Base-by-base conservation (phyloP, 2,329 filamentous ascomycete genomes). In the Bipolaris oryzae region DNA sequence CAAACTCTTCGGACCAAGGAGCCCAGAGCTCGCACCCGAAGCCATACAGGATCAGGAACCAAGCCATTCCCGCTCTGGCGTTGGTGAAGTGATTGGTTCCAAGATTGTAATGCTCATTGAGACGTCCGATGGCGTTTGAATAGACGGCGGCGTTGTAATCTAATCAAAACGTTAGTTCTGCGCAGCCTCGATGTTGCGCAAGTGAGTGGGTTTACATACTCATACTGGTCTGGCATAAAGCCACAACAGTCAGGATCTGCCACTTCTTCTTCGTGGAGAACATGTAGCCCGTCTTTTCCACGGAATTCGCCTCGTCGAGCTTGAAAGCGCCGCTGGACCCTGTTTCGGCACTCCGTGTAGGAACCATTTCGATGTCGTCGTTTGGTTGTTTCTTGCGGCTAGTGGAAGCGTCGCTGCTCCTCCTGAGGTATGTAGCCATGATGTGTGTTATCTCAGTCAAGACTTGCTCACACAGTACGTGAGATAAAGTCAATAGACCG, bases 11-110 rank as follows among this genome's bases (percentile, higher is more conserved):
- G 35, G 86, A 89, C 89, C 90, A 83, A 64, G 31, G 91, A 0
- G 91, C 91, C 91, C 91, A 95, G 0, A 94, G 81, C 74, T 95
- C 91, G 72, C 91, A 95, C 21, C 91, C 91, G 70, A 95, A 92
- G 28, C 90, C 91, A 71, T 95, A 95, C 1, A 87, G 74, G 41
- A 95, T 83, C 43, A 95, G 78, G 77, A 93, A 95, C 63, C 92
- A 86, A 79, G 89, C 87, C 64, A 90, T 89, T 68, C 90, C 91
- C 7, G 64, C 61, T 34, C 78, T 62, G 72, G 80, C 62, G 74
- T 79, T 53, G 66, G 73, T 88, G 16, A 66, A 59, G 42, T 67
- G 63, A 20, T 67, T 62, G 9, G 7, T 50, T 11, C 63, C 60
- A 28, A 69, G 57, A 49, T 77, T 65, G 67, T 90, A 94, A 56